Evolutionary conservation across 2,329 filamentous ascomycete species (phyloP), one percentile per base, ranked within the genome.

Genomic region (Albophoma yamanashiensis): DNA sequence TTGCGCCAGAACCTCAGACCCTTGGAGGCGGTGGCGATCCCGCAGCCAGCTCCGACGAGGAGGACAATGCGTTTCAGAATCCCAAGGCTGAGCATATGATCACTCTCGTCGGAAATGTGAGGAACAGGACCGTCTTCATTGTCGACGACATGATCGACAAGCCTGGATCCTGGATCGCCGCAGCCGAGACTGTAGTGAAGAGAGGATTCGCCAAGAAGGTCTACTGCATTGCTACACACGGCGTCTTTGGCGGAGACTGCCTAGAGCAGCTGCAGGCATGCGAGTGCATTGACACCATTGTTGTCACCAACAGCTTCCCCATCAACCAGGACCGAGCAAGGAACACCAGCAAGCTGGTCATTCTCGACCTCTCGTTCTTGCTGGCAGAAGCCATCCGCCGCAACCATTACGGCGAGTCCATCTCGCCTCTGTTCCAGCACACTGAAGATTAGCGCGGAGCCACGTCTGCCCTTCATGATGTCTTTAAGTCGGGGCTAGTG

Each of bases 81-180:
- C 85, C 88, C 14, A 87, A 88, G 62, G 80, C 93, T 27, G 94
- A 99, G 76, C 92, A 92, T 70, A 96, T 93, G 79, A 95, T 99
- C 67, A 99, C 94, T 0, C 81, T 99, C n/a, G 94, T 99, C 17
- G 94, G 94, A 62, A 91, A 97, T 68, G 94, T 99, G 62, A 89
- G 87, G 70, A 86, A 91, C 70, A 86, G 91, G 61, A 88, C 91
- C 0, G 94, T 97, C 59, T 89, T 99, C 71, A 92, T 99, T 62
- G 89, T 99, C 57, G 94, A 99, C 72, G 94, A 99, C 73, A 97
- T 99, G 89, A 97, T 99, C 69, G 94, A 99, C 77, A 97, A 96
- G 77, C 87, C 92, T 12, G 91, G 89, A 17, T 96, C 91, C 8
- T 99, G 94, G 94, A 95, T 99, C 66, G 93, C 93, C 7, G 94